Conservation (phyloP, 2,329 filamentous ascomycete genomes). For the Alternaria triticina region DNA sequence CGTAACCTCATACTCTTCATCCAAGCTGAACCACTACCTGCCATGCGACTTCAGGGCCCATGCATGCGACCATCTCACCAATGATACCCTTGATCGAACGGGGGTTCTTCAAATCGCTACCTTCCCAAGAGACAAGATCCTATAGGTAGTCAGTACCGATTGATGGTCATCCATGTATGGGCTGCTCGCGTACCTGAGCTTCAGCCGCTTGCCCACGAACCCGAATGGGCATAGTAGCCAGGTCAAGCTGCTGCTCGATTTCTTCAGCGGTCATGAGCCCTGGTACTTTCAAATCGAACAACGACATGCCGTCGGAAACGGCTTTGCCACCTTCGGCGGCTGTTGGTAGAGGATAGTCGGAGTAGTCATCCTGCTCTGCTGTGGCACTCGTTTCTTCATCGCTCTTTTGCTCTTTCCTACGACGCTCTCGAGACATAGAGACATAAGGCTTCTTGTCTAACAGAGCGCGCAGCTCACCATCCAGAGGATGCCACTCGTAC, state of each 20-base stretch:
- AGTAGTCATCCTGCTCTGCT: conserved; percentile 18
- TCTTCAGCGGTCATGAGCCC: conserved; percentile 66
- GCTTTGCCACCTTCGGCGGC: conserved; percentile 45
- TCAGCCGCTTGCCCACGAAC: conserved; percentile 48
- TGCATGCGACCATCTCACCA: conserved; percentile 69
- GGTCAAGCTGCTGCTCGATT: conserved; percentile 59
- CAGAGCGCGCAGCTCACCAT: conserved; percentile 57
- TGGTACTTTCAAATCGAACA: conserved; percentile 71
- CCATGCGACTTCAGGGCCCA: conserved; percentile 66
- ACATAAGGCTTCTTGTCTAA: conserved; percentile 65
- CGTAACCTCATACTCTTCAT: neutral
- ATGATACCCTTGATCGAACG: conserved; percentile 66
- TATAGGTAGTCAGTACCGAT: conserved; percentile 44
- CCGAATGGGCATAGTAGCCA: conserved; percentile 65
- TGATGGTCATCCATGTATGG: neutral
- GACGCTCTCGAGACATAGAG: conserved; percentile 48
- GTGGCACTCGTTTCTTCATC: neutral
- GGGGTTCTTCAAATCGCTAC: conserved; percentile 57
- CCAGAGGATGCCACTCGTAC: conserved; percentile 67
- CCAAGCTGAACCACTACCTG: conserved; percentile 66
- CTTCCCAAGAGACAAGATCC: conserved; percentile 67
- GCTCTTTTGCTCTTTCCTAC: conserved; percentile 19
- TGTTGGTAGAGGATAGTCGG: conserved; percentile 33
- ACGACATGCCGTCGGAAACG: conserved; percentile 46
- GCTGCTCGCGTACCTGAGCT: conserved; percentile 37